These are phyloP conservation scores for Pleoardoris graminearum DNA, from an alignment of 2,329 filamentous ascomycete species.

Conservation along the genomic window DNA sequence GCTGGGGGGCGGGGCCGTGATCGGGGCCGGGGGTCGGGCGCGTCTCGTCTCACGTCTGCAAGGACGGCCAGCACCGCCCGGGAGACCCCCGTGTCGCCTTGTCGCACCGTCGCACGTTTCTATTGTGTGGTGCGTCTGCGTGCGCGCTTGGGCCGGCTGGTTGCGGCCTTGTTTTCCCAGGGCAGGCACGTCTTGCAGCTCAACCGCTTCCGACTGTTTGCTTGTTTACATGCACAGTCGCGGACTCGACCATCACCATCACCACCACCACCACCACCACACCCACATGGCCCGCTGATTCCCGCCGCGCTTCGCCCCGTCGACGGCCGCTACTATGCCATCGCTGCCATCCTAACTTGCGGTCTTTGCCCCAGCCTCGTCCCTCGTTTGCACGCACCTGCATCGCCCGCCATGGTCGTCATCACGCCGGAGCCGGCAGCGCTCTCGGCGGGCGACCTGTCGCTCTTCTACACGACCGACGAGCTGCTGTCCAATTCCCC, in stretches of 20 bases:
- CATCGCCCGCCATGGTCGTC: conserved; percentile 69
- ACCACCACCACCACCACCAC: background rate
- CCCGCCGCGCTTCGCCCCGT: conserved; percentile 5
- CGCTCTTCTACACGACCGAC: conserved; percentile 88
- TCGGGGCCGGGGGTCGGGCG: conserved; percentile 6
- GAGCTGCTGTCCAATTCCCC: conserved; percentile 78
- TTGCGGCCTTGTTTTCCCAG: conserved; percentile 27
- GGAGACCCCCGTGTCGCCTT: conserved; percentile 20
- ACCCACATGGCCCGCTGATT: conserved; percentile 12
- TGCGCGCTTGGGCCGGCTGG: conserved; percentile 24
- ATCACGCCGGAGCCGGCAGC: conserved; percentile 74
- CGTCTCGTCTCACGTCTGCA: conserved; percentile 11
- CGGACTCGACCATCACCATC: background rate
- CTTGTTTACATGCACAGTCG: conserved; percentile 24
- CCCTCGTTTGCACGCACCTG: conserved; percentile 35
- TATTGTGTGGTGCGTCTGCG: conserved; percentile 28
- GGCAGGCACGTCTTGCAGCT: conserved; percentile 6
- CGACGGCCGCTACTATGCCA: conserved; percentile 25
- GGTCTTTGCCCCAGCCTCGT: conserved; percentile 19
- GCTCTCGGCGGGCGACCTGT: conserved; percentile 78
- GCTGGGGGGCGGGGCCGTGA: conserved; percentile 11
- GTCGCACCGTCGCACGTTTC: conserved; percentile 31
- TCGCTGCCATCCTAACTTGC: conserved; percentile 13
- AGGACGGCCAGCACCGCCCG: conserved; percentile 13
- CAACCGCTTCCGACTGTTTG: conserved; percentile 1